Evolutionary conservation across 2,329 filamentous ascomycete genomes (phyloP).

Genomic region (Ilyonectria mors-panacis): DNA sequence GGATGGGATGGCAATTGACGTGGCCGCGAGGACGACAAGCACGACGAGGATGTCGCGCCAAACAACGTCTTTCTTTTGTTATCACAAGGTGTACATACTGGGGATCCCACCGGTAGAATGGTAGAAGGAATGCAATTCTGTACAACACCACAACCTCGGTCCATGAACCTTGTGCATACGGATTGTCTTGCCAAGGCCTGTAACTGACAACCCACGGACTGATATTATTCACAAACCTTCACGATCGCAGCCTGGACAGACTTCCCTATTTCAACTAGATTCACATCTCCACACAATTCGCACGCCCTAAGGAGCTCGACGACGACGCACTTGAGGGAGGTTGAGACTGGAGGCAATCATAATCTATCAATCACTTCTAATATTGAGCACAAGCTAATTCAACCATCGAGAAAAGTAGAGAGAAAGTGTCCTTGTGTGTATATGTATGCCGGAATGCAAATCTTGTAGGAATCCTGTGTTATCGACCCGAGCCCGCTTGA

Average conservation of each 20-base stretch:
- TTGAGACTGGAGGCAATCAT: not conserved
- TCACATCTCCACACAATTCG: not conserved
- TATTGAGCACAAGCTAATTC: not conserved
- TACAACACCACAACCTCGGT: conserved; percentile 33
- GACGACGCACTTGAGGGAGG: too few relatives aligned
- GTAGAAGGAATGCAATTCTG: conserved; percentile 43
- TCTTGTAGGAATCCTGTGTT: conserved; percentile 37
- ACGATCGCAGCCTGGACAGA: not conserved
- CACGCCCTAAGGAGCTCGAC: not conserved
- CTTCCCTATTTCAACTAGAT: not conserved
- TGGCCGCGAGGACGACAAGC: conserved; percentile 22
- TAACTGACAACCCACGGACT: not conserved
- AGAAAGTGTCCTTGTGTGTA: conserved; percentile 23
- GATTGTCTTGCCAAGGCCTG: too few relatives aligned
- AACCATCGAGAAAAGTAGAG: not conserved
- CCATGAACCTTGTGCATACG: too few relatives aligned
- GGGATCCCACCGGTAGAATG: conserved; percentile 38
- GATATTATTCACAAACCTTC: not conserved
- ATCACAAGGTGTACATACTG: conserved; percentile 41
- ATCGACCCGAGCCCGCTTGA: conserved; percentile 25
- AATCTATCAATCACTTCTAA: conserved; percentile 4
- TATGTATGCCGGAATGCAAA: conserved; percentile 42
- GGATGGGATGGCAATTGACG: conserved; percentile 29
- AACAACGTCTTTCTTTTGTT: conserved; percentile 41
- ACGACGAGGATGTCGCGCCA: conserved; percentile 24